Base-by-base conservation (phyloP, 345 rosid species). In the Brassica juncea region DNA sequence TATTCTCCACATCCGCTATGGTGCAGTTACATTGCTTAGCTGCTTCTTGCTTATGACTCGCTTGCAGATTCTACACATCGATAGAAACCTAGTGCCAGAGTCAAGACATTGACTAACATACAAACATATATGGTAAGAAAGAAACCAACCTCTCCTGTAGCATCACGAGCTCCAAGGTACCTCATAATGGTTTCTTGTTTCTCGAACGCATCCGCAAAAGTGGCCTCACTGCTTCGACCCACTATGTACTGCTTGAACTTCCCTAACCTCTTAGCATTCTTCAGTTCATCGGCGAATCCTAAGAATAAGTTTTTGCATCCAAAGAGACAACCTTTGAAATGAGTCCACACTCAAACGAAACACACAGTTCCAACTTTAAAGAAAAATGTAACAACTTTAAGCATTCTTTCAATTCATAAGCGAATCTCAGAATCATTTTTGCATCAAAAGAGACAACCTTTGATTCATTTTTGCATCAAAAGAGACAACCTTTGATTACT, bases 151-250 rank as follows among this genome's bases (percentile, higher is more conserved):
- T 95, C 94, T 80, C 98, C 98, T 8, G 89, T 80, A 47, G 86
- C 86, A 80, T 93, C 97, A 70, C 81, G 83, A 66, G 86, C 88
- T 74, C 89, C 91, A 5, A 95, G 93, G 54, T 79, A 90, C 30
- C 96, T 83, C 84, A 95, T 82, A 30, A 95, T 83, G 5, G 91
- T 88, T 79, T 93, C 97, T 80, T 90, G 94, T 81, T 89, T 95
- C 86, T 87, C 91, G 39, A 95, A 95, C 23, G 94, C 88, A 27
- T 90, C 90, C 0, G 90, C 69, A 82, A 91, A 93, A 0, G 99
- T 91, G 7, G 91, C 96, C 25, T 90, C 91, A 11, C 99, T 95
- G 81, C 94, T 90, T 72, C 98, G 82, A 55, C 99, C 97, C 12
- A 89, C 92, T 2, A 95, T 79, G 78, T 84, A 91, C 47, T 91